Conservation (phyloP, 352 stramenopile genomes). For the Ophiocytium majus region DNA sequence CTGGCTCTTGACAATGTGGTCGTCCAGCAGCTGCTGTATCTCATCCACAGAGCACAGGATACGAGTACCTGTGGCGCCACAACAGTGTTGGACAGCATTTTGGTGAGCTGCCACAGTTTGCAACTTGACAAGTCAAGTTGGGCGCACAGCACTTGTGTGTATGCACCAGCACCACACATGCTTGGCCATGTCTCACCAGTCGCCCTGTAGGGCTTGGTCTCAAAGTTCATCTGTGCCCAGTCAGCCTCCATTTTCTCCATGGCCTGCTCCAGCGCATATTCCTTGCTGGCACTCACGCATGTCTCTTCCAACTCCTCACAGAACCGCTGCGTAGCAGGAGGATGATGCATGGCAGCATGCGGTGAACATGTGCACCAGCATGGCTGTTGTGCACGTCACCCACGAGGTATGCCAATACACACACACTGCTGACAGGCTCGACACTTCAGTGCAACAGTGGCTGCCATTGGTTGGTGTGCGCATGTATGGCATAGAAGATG, state of each 20-base stretch:
- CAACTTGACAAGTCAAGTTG: too few relatives aligned
- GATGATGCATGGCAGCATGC: too few relatives aligned
- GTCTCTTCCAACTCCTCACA: slow-evolving; percentile 57
- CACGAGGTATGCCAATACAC: too few relatives aligned
- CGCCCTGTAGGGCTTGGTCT: slow-evolving; percentile 64
- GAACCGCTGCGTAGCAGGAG: slow-evolving; percentile 67
- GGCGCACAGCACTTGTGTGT: too few relatives aligned
- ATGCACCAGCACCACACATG: too few relatives aligned
- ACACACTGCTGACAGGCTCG: too few relatives aligned
- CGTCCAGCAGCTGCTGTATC: slow-evolving; percentile 66
- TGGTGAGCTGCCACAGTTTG: too few relatives aligned
- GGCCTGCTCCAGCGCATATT: slow-evolving; percentile 65
- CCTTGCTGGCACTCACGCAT: slow-evolving; percentile 66
- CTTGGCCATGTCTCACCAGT: slow-evolving; percentile 46
- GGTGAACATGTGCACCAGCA: too few relatives aligned
- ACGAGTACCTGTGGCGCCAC: slow-evolving; percentile 57
- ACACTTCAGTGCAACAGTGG: too few relatives aligned
- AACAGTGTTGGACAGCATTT: too few relatives aligned
- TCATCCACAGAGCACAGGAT: slow-evolving; percentile 65
- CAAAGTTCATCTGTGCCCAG: slow-evolving; percentile 62
- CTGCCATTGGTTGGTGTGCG: neutral
- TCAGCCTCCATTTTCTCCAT: slow-evolving; percentile 69
- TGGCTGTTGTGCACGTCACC: too few relatives aligned
- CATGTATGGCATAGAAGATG: neutral
- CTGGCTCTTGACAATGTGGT: slow-evolving; percentile 69